These are phyloP conservation scores for Obelidium mucronatum DNA, from an alignment of 192 early-diverging fungal genomes.

Conservation along the genomic window DNA sequence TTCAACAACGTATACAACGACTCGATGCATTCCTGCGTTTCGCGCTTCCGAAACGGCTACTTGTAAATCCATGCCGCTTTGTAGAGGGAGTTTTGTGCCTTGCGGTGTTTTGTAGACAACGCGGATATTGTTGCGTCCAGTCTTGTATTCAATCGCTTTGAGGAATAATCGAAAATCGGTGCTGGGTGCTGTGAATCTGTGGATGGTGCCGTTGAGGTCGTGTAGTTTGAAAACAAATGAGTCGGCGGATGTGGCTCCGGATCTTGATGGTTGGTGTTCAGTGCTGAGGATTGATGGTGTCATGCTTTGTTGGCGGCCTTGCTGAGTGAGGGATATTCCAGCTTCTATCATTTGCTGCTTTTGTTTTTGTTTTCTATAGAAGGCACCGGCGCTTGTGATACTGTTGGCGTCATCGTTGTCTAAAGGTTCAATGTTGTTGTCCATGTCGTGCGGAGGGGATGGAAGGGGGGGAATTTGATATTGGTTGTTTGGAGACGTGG, in stretches of 20 bases:
- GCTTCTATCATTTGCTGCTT: slow-evolving; percentile 8
- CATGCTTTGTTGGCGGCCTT: slow-evolving; percentile 8
- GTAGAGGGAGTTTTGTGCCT: slow-evolving; percentile 38
- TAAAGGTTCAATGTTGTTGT: slow-evolving; percentile 21
- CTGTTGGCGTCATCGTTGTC: slow-evolving; percentile 28
- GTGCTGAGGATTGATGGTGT: not conserved
- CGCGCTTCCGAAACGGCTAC: slow-evolving; percentile 20
- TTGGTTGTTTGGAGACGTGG: not conserved
- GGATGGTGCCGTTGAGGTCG: slow-evolving; percentile 55
- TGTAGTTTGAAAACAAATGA: slow-evolving; percentile 58
- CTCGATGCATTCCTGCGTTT: slow-evolving; percentile 5
- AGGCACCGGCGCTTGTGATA: slow-evolving; percentile 31
- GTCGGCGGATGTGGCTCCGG: not conserved
- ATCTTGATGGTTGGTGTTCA: not conserved
- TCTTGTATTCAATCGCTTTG: slow-evolving; percentile 12
- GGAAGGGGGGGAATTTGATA: not conserved
- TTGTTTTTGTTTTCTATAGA: slow-evolving; percentile 26
- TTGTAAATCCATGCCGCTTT: slow-evolving; percentile 53
- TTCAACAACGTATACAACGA: slow-evolving; percentile 23
- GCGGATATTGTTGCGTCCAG: slow-evolving; percentile 10
- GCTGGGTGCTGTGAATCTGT: slow-evolving; percentile 44
- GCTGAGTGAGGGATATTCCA: not conserved
- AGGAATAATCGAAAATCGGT: not conserved
- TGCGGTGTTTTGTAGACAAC: slow-evolving; percentile 5
- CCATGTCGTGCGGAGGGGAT: not conserved